Conservation (phyloP, 1,284 basidiomycete species). For the Ceratobasidium sp. region DNA sequence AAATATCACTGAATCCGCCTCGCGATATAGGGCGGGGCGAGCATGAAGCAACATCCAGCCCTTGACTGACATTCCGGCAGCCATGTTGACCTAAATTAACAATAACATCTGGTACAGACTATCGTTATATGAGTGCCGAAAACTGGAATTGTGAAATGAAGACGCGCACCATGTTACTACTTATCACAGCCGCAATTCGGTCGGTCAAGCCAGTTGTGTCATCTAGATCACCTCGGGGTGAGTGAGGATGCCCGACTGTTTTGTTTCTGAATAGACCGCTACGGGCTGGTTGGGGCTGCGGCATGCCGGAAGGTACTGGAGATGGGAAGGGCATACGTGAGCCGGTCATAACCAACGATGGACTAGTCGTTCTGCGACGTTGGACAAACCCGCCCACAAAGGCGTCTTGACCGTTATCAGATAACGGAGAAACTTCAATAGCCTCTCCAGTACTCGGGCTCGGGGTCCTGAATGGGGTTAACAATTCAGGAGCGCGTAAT, state of each 20-base stretch:
- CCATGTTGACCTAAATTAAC: background rate
- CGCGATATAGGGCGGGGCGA: background rate
- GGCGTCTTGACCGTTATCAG: background rate
- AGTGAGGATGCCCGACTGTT: background rate
- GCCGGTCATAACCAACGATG: background rate
- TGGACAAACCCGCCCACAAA: background rate
- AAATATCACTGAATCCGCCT: constrained; percentile 1
- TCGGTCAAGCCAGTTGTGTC: background rate
- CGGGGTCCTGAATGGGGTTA: background rate
- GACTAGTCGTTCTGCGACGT: background rate
- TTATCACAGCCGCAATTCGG: background rate
- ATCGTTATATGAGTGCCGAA: background rate
- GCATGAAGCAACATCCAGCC: background rate
- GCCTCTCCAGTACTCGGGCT: background rate
- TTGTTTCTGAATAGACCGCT: background rate
- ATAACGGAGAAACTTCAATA: background rate
- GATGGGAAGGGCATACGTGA: background rate
- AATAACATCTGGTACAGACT: constrained; percentile 10
- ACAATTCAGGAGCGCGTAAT: background rate
- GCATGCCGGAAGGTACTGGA: background rate
- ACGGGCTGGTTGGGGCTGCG: background rate
- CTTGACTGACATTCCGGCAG: background rate
- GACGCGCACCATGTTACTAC: background rate
- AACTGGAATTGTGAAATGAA: background rate
- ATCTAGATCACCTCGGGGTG: background rate